A percentile compares a stretch with the other conserved stretches of the same genome.
Conservation (phyloP, 169 alveolate genomes). For the Plasmodium billcollinsi region DNA sequence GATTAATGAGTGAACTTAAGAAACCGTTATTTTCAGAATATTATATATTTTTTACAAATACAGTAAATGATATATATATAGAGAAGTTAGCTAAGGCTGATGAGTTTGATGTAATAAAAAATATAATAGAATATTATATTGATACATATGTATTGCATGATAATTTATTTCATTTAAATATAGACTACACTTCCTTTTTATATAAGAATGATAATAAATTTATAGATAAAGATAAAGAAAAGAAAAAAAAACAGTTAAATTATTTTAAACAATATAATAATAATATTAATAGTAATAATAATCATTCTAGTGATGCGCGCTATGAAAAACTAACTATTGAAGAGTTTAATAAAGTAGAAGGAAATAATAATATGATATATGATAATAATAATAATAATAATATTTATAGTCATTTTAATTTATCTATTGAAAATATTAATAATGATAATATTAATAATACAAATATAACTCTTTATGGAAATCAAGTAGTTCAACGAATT, state of each 20-base stretch:
- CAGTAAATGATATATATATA: slow-evolving; percentile 87
- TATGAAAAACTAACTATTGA: slow-evolving; percentile 36
- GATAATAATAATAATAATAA: slow-evolving; percentile 3
- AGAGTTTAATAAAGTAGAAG: slow-evolving; percentile 11
- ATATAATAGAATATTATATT: slow-evolving; percentile 92
- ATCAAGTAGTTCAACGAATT: slow-evolving; percentile 23
- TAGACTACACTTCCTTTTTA: slow-evolving; percentile 88
- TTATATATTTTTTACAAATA: slow-evolving; percentile 92
- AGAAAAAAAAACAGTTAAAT: slow-evolving; percentile 32
- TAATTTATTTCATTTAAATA: slow-evolving; percentile 90
- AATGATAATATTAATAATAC: slow-evolving; percentile 8
- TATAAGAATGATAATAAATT: slow-evolving; percentile 79
- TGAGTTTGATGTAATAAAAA: slow-evolving; percentile 90
- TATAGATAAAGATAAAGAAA: slow-evolving; percentile 25
- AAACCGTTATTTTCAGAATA: slow-evolving; percentile 92
- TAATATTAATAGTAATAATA: neutral
- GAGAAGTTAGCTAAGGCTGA: slow-evolving; percentile 95
- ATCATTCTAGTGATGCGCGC: neutral
- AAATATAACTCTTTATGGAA: slow-evolving; percentile 13
- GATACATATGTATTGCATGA: slow-evolving; percentile 91
- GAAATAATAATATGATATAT: slow-evolving; percentile 24
- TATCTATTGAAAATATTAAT: neutral
- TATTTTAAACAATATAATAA: neutral
- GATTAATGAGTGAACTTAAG: slow-evolving; percentile 89
- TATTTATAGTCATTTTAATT: neutral